Evolutionary conservation across 2,329 filamentous ascomycete species (phyloP).

Genomic region (Pseudogymnoascus sp.): DNA sequence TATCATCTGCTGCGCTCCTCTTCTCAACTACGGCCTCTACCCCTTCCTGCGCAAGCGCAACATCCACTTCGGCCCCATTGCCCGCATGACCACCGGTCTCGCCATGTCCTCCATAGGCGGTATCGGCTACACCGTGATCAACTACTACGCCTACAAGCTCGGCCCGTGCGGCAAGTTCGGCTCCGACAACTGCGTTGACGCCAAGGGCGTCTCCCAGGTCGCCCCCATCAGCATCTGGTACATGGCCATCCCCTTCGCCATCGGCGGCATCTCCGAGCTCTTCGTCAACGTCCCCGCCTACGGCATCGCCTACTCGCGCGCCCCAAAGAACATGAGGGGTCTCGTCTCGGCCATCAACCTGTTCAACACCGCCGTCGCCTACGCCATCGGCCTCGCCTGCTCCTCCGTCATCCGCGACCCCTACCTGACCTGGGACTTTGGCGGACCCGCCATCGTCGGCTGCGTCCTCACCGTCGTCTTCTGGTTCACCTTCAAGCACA

Average conservation of each 20-base stretch:
- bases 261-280: constrained; percentile 43
- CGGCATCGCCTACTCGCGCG: constrained; percentile 43
- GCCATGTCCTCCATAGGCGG: constrained; percentile 53
- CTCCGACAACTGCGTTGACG: constrained; percentile 18
- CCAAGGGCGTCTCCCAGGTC: constrained; percentile 17
- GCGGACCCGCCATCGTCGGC: constrained; percentile 39
- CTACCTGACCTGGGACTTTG: constrained; percentile 43
- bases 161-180: constrained; percentile 48
- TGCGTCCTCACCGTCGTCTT: constrained; percentile 37
- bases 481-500: constrained; percentile 39
- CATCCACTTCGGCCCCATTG: constrained; percentile 64
- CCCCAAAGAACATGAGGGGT: constrained; percentile 44
- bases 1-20: constrained; percentile 65
- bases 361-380: constrained; percentile 39
- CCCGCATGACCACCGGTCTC: constrained; percentile 65
- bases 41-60: constrained; percentile 55
- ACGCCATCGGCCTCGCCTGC: constrained; percentile 37
- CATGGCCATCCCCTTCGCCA: constrained; percentile 46
- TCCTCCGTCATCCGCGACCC: constrained; percentile 41
- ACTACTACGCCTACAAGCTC: constrained; percentile 54
- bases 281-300: constrained; percentile 44
- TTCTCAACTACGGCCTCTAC: constrained; percentile 61
- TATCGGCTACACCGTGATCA: constrained; percentile 47
- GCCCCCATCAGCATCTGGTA: constrained; percentile 47
- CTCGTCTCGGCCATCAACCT: constrained; percentile 43